phyloP scores from a whole-genome alignment of 768 basidiomycete species.

The Clavulina sp. region DNA sequence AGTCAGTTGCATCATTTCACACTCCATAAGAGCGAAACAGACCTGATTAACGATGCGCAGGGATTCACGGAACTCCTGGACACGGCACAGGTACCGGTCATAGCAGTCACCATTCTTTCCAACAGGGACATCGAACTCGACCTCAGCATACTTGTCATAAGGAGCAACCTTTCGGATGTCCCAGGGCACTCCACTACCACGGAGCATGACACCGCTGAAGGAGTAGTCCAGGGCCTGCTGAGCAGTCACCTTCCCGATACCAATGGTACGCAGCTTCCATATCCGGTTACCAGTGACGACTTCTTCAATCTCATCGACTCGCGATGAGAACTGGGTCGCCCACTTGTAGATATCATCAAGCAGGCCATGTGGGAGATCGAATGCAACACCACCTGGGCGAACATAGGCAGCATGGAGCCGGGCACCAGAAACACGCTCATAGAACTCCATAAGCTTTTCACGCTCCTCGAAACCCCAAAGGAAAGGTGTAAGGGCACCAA shows the following conservation, averaged over 20 bases:
- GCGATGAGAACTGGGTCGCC: constrained; percentile 82
- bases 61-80: constrained; percentile 95
- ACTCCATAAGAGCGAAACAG: constrained; percentile 9
- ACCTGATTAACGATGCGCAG: constrained; percentile 73
- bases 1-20: background rate
- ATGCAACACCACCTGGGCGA: constrained; percentile 93
- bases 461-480: constrained; percentile 99
- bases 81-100: constrained; percentile 91
- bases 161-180: constrained; percentile 82
- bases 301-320: constrained; percentile 95
- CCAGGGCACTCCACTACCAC: constrained; percentile 89
- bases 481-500: constrained; percentile 96
- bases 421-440: constrained; percentile 96
- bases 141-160: constrained; percentile 95
- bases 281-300: constrained; percentile 95
- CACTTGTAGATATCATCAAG: constrained; percentile 96
- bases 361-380: constrained; percentile 95
- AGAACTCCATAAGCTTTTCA: constrained; percentile 99
- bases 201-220: constrained; percentile 93
- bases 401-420: constrained; percentile 97
- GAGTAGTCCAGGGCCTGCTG: constrained; percentile 82
- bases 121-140: constrained; percentile 95
- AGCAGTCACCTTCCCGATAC: constrained; percentile 78
- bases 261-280: constrained; percentile 91
- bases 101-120: constrained; percentile 96